Conservation (phyloP, 495 filamentous ascomycete genomes). For the Penicillium simplicissimum region DNA sequence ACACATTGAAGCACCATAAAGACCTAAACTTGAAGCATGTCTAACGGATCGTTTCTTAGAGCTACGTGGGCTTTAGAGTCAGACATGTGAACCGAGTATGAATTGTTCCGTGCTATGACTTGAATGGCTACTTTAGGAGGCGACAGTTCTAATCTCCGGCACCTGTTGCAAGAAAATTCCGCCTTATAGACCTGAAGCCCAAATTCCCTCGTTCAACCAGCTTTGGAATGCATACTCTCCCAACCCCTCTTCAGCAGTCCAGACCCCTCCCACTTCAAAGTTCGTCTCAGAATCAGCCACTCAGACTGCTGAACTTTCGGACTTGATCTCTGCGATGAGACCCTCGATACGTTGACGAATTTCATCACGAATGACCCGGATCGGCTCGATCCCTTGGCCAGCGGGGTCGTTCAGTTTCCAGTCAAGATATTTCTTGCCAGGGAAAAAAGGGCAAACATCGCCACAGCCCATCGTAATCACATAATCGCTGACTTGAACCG, state of each 20-base stretch:
- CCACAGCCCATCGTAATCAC: constrained; percentile 37
- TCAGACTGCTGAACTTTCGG: constrained; percentile 10
- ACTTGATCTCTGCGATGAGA: constrained; percentile 21
- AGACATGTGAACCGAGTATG: too few species aligned
- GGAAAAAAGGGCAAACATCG: constrained; percentile 31
- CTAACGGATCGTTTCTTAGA: too few species aligned
- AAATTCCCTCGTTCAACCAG: not conserved
- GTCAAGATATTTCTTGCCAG: constrained; percentile 32
- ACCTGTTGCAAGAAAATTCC: too few species aligned
- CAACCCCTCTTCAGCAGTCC: not conserved
- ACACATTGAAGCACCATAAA: too few species aligned
- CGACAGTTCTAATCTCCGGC: too few species aligned
- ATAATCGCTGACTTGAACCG: constrained; percentile 28
- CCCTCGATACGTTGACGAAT: constrained; percentile 24
- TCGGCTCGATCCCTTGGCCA: constrained; percentile 24
- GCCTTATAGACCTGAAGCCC: too few species aligned
- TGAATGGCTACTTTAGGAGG: too few species aligned
- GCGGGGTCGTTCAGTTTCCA: constrained; percentile 33
- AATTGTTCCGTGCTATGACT: too few species aligned
- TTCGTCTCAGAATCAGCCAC: not conserved
- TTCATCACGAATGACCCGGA: constrained; percentile 23
- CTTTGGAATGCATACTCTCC: not conserved
- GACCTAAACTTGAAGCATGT: too few species aligned
- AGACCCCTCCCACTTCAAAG: not conserved
- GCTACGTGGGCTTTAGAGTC: too few species aligned